Conservation (phyloP, 768 basidiomycete genomes). For the Boletus tomentosulus region DNA sequence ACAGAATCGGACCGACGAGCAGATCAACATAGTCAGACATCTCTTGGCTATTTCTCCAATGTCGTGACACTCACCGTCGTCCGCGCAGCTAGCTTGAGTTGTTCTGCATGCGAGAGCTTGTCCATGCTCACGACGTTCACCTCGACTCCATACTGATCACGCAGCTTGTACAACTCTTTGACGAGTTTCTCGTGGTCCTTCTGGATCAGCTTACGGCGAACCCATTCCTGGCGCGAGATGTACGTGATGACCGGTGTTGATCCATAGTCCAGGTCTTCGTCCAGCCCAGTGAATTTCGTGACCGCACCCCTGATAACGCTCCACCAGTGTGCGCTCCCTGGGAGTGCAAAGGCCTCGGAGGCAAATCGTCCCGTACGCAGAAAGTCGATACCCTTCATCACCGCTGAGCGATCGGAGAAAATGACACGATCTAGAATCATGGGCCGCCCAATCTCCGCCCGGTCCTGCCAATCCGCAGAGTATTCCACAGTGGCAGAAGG, state of each 20-base stretch:
- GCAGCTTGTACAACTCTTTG: slow-evolving; percentile 61
- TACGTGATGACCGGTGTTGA: slow-evolving; percentile 87
- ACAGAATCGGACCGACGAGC: background rate
- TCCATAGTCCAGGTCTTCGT: slow-evolving; percentile 39
- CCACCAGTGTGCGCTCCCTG: slow-evolving; percentile 84
- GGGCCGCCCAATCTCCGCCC: slow-evolving; percentile 60
- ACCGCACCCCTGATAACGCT: slow-evolving; percentile 68
- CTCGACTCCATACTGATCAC: slow-evolving; percentile 74
- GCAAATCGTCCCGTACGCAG: slow-evolving; percentile 72
- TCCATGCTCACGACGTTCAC: slow-evolving; percentile 87
- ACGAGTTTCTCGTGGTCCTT: slow-evolving; percentile 81
- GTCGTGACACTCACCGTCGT: slow-evolving; percentile 64
- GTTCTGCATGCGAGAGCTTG: slow-evolving; percentile 72
- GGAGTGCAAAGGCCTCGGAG: slow-evolving; percentile 67
- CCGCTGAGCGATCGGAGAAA: slow-evolving; percentile 80
- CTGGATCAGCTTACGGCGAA: slow-evolving; percentile 71
- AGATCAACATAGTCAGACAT: background rate
- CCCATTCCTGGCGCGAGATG: slow-evolving; percentile 86
- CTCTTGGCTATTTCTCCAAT: background rate
- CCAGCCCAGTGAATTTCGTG: slow-evolving; percentile 63
- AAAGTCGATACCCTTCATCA: slow-evolving; percentile 69
- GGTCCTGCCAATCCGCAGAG: slow-evolving; percentile 78
- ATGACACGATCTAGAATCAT: slow-evolving; percentile 87
- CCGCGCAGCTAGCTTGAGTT: slow-evolving; percentile 73
- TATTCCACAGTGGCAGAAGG: slow-evolving; percentile 81